phyloP scores from a whole-genome alignment of 768 basidiomycete species.

The Roridomyces roridus region DNA sequence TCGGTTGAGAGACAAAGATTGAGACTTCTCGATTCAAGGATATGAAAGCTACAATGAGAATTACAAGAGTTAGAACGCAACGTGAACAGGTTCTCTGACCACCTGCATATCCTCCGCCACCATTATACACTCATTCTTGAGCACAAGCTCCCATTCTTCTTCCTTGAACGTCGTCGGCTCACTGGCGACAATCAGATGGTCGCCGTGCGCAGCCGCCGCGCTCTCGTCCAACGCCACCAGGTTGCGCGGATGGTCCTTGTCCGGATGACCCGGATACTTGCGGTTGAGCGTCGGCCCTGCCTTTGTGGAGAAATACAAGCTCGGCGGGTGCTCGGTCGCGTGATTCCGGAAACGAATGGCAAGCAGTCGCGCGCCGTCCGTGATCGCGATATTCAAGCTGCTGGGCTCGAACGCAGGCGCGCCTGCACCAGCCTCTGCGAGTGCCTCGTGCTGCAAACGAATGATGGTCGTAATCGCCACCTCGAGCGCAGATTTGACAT shows the following conservation, averaged over 20 bases:
- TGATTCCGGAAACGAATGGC: slow-evolving; percentile 5
- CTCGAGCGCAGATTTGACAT: slow-evolving; percentile 3
- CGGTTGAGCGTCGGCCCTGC: slow-evolving; percentile 11
- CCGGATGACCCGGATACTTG: slow-evolving; percentile 8
- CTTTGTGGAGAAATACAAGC: slow-evolving; percentile 1
- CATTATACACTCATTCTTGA: slow-evolving; percentile 12
- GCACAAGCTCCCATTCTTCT: slow-evolving; percentile 1
- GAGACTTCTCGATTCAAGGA: no score
- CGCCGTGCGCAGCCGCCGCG: background rate
- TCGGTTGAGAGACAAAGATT: no score
- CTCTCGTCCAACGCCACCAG: background rate
- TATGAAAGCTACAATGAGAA: no score
- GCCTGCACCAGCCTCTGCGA: background rate
- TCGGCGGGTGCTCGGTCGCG: slow-evolving; percentile 8
- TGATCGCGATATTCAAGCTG: slow-evolving; percentile 3
- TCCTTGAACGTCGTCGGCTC: slow-evolving; percentile 5
- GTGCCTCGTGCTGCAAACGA: slow-evolving; percentile 1
- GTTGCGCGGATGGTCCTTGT: background rate
- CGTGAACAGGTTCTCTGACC: background rate
- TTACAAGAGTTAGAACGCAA: background rate
- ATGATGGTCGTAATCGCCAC: slow-evolving; percentile 5
- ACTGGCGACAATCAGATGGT: slow-evolving; percentile 5
- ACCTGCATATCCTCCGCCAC: slow-evolving; percentile 7
- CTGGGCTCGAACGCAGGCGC: background rate
- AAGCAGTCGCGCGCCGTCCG: background rate